These are phyloP conservation scores for Grigorovia yakushimaensis DNA, from an alignment of 805 yeast species.

Conservation along the genomic window DNA sequence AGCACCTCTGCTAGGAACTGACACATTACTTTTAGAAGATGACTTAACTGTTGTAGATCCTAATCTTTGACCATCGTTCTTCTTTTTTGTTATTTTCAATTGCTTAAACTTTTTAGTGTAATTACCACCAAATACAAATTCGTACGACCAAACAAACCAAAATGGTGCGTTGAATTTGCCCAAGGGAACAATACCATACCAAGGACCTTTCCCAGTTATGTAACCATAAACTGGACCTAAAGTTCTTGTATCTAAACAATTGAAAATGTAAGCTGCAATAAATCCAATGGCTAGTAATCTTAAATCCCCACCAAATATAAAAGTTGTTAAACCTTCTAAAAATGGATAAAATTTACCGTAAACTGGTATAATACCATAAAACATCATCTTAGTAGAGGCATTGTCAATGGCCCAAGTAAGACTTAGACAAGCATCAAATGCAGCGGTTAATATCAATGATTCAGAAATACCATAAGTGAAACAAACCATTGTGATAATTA, in stretches of 20 bases:
- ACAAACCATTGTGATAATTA: slow-evolving; percentile 7
- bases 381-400: slow-evolving; percentile 43
- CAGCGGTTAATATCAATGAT: slow-evolving; percentile 15
- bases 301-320: slow-evolving; percentile 35
- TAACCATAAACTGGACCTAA: slow-evolving; percentile 38
- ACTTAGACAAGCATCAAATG: slow-evolving; percentile 31
- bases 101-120: background rate
- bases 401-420: slow-evolving; percentile 53
- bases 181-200: slow-evolving; percentile 16
- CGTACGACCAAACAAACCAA: slow-evolving; percentile 8
- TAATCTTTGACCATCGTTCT: slow-evolving; percentile 3
- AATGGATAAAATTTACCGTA: slow-evolving; percentile 46
- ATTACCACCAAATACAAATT: slow-evolving; percentile 5
- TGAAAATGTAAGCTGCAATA: slow-evolving; percentile 47
- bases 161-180: slow-evolving; percentile 21
- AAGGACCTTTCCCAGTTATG: slow-evolving; percentile 8
- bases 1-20: slow-evolving; percentile 2
- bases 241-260: slow-evolving; percentile 52
- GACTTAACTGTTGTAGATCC: slow-evolving; percentile 1
- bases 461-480: slow-evolving; percentile 6
- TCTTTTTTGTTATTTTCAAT: background rate
- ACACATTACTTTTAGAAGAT: background rate
- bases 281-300: slow-evolving; percentile 42
- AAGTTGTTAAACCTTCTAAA: slow-evolving; percentile 30
- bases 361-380: slow-evolving; percentile 43